Percentiles rank a stretch among this genome's conserved stretches.
Evolutionary conservation across 345 rosid genomes (phyloP).

Genomic region (Hirschfeldia incana): DNA sequence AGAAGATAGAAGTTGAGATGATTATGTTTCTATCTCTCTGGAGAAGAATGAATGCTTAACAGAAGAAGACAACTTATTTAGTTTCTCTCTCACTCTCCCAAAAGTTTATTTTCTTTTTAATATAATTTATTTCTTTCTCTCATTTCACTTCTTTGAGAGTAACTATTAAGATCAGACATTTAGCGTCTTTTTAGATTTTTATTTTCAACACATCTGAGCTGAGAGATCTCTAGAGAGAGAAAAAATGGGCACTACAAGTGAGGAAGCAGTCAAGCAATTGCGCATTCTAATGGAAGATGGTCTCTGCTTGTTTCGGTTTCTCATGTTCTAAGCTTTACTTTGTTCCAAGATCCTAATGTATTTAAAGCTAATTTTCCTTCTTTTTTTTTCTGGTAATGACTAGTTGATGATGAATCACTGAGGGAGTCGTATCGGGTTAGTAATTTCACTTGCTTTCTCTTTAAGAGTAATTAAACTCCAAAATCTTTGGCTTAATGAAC

Average conservation of each 20-base stretch:
- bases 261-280: constrained; percentile 72
- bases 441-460: constrained; percentile 29
- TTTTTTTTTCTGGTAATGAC: constrained; percentile 12
- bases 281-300: constrained; percentile 72
- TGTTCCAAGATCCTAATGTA: constrained; percentile 30
- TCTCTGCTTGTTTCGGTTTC: constrained; percentile 18
- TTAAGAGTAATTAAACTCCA: constrained; percentile 11
- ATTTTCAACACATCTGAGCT: constrained; percentile 14
- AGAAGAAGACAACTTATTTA: not conserved
- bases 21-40: not conserved
- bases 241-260: constrained; percentile 53
- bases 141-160: constrained; percentile 1
- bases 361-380: not conserved
- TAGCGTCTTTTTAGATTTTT: not conserved
- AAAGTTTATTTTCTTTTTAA: not conserved
- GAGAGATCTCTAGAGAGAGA: constrained; percentile 22
- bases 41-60: not conserved
- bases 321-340: not conserved
- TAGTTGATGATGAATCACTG: constrained; percentile 65
- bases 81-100: not conserved
- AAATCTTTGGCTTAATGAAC: constrained; percentile 6
- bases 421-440: constrained; percentile 74
- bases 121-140: not conserved
- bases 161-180: constrained; percentile 22
- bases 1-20: not conserved